Evolutionary conservation across 495 filamentous ascomycete species (phyloP).

Genomic region (Opeltia flavorubescens): DNA sequence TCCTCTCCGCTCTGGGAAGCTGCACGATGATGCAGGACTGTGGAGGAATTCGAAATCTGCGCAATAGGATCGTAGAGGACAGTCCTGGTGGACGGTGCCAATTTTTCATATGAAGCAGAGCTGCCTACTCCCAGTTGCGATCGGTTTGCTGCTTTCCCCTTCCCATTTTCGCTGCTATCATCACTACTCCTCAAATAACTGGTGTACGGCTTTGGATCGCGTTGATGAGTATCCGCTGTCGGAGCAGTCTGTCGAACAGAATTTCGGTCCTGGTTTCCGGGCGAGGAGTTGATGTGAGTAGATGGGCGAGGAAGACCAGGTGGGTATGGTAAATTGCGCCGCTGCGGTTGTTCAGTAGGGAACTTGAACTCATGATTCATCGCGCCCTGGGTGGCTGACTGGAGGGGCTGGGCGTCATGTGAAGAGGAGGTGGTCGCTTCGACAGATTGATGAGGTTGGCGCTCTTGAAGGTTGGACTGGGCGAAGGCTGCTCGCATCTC

Average conservation of each 20-base stretch:
- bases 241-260: not conserved
- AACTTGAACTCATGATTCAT: constrained; percentile 1
- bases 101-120: not conserved
- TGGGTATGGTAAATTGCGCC: not conserved
- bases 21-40: not conserved
- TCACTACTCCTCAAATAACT: not conserved
- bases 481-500: constrained; percentile 3
- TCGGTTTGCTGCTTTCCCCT: not conserved
- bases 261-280: not conserved
- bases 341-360: not conserved
- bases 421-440: not conserved
- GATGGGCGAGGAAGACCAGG: not conserved
- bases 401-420: not conserved
- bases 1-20: not conserved
- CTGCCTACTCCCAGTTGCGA: not conserved
- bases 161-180: constrained; percentile 3
- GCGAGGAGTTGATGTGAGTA: not conserved
- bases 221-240: not conserved
- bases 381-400: not conserved
- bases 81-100: constrained; percentile 1
- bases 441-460: not conserved
- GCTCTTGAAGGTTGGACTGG: not conserved
- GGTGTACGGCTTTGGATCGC: constrained; percentile 1
- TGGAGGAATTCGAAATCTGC: not conserved
- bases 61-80: constrained; percentile 6